Evolutionary conservation across 169 alveolate genomes (phyloP), one percentile per base, ranked within the genome.

Genomic region (Plasmodium blacklocki): DNA sequence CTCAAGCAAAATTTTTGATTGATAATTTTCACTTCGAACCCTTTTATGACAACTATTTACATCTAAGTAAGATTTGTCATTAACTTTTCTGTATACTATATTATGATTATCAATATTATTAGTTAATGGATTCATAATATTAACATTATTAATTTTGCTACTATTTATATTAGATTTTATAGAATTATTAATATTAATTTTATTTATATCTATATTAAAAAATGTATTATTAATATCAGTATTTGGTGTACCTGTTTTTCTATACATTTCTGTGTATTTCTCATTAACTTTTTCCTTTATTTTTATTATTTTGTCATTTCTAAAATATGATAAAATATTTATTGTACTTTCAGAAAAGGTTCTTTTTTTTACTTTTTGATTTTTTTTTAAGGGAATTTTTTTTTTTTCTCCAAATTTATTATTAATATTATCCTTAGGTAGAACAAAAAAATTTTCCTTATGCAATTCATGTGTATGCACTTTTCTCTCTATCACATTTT

Each of bases 341-440:
- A 54, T 50, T 26, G 85, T 21, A 32, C 83, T 52, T 18, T 83
- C 91, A 47, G 83, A 83, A 83, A 83, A 83, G 29, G 68, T 32
- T 62, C 91, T 11, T 59, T 83, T 83, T 64, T 68, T 83, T 58
- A 9, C 11, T 19, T 18, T 23, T 67, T 68, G 39, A 83, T 63
- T 62, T 67, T 83, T 67, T 83, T 15, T n/a, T 49, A 67, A 5
- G 7, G 52, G 39, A n/a, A 32, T 68, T 68, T 26, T 67, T 54
- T 23, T 80, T 80, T 19, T 18, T 19, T 9, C 56, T 67, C 2
- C 18, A 67, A 67, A 50, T 5, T 52, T 47, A 14, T 39, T 39
- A 39, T 39, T 39, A 5, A 39, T 39, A 39, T 39, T 39, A 39
- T 39, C 9, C 47, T 39, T 39, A 39, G 11, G 9, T 39, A 39